Percentiles rank a stretch among this genome's conserved stretches.
These are phyloP conservation scores for Poa pratensis DNA, from an alignment of 176 grass and related monocot genomes.

Conservation along the genomic window DNA sequence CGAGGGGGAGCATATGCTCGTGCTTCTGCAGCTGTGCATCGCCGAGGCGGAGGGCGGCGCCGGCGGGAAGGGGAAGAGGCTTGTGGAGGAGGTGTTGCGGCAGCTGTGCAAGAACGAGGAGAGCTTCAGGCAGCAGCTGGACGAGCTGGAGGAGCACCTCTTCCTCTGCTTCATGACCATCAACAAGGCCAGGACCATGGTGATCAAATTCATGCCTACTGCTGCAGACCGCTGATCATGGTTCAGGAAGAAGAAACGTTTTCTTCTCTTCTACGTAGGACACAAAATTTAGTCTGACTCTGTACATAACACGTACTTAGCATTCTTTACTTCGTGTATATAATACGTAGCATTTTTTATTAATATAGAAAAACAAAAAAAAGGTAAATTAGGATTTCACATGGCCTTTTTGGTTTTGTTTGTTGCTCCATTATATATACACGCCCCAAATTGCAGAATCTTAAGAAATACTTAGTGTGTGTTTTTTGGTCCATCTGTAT, in stretches of 20 bases:
- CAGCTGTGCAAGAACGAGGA: constrained; percentile 79
- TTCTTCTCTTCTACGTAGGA: constrained; percentile 17
- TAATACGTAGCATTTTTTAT: constrained; percentile 19
- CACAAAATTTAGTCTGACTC: neutral
- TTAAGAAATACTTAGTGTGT: neutral
- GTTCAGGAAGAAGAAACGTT: neutral
- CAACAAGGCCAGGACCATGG: constrained; percentile 87
- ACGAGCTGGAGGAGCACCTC: constrained; percentile 96
- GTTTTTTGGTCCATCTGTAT: neutral
- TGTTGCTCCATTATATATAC: neutral
- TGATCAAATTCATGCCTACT: constrained; percentile 60
- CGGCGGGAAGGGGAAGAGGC: constrained; percentile 64
- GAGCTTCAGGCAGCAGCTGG: constrained; percentile 85
- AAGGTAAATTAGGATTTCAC: neutral
- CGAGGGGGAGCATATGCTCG: constrained; percentile 81
- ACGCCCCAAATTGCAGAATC: neutral
- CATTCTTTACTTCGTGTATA: neutral
- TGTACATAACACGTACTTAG: constrained; percentile 23
- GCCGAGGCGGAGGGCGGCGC: constrained; percentile 29
- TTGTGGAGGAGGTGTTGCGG: constrained; percentile 78
- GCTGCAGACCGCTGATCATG: constrained; percentile 33
- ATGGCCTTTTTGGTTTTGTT: neutral
- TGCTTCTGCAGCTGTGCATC: constrained; percentile 75
- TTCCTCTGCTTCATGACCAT: constrained; percentile 96
- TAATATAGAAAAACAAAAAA: neutral